Percentiles rank a stretch among this genome's conserved stretches.
Evolutionary conservation across 768 basidiomycete species (phyloP).

Genomic region (Leccinellum rugosiceps): DNA sequence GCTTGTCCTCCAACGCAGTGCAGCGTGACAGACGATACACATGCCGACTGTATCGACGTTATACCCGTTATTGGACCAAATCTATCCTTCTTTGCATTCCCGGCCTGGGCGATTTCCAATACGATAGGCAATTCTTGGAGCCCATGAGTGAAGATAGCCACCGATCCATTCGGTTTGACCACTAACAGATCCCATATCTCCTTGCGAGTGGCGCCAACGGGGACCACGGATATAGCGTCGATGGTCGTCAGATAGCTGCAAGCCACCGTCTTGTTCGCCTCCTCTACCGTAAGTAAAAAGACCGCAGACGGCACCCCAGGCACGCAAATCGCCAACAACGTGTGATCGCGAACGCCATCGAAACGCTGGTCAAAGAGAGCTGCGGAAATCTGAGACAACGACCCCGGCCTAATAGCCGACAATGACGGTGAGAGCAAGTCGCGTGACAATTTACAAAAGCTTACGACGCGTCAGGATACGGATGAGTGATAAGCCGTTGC

Average conservation of each 20-base stretch:
- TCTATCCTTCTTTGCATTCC: neutral
- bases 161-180: slow-evolving; percentile 50
- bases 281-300: slow-evolving; percentile 44
- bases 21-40: slow-evolving; percentile 51
- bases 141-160: slow-evolving; percentile 65
- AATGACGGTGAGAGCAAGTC: neutral
- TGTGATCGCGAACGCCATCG: slow-evolving; percentile 51
- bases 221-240: slow-evolving; percentile 49
- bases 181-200: slow-evolving; percentile 68
- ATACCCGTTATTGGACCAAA: slow-evolving; percentile 31
- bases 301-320: slow-evolving; percentile 46
- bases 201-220: slow-evolving; percentile 61
- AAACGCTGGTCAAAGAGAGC: slow-evolving; percentile 64
- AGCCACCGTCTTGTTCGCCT: slow-evolving; percentile 39
- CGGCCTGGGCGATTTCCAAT: slow-evolving; percentile 20
- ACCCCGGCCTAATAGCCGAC: slow-evolving; percentile 14
- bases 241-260: slow-evolving; percentile 37
- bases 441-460: slow-evolving; percentile 19
- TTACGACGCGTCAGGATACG: slow-evolving; percentile 51
- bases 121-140: slow-evolving; percentile 40
- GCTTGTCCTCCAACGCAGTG: slow-evolving; percentile 49
- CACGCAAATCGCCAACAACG: slow-evolving; percentile 54
- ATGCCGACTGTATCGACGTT: slow-evolving; percentile 44
- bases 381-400: slow-evolving; percentile 40
- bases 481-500: slow-evolving; percentile 51